Evolutionary conservation across 306 rosid genomes (phyloP).

Genomic region (Vigna hirtella): DNA sequence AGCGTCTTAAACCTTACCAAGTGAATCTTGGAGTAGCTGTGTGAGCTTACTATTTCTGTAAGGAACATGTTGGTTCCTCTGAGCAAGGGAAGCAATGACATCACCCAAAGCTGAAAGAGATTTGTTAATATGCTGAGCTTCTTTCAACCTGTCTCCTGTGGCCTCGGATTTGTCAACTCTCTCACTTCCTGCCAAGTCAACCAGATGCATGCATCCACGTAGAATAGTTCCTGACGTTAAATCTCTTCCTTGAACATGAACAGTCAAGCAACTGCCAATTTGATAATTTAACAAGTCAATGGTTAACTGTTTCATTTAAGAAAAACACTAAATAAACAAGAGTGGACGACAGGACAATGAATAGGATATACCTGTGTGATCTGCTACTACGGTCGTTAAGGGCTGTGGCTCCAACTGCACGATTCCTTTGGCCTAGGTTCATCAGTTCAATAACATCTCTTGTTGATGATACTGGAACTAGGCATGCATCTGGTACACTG

Average conservation of each 20-base stretch:
- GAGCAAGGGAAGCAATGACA: conserved; percentile 96
- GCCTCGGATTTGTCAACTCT: conserved; percentile 98
- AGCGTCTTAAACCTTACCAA: conserved; percentile 63
- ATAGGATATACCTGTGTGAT: conserved; percentile 77
- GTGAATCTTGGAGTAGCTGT: conserved; percentile 95
- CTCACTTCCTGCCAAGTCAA: conserved; percentile 97
- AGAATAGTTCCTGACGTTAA: conserved; percentile 79
- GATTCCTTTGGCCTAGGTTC: conserved; percentile 93
- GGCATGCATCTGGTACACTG: conserved; percentile 91
- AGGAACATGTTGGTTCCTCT: conserved; percentile 92
- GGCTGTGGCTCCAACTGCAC: conserved; percentile 96
- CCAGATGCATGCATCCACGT: conserved; percentile 97
- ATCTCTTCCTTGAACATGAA: conserved; percentile 97
- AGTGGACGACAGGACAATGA: background rate
- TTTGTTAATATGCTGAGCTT: conserved; percentile 93
- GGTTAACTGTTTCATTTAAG: conserved; percentile 29
- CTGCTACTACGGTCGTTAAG: conserved; percentile 97
- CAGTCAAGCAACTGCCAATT: conserved; percentile 91
- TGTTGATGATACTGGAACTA: conserved; percentile 79
- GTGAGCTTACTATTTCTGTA: conserved; percentile 98
- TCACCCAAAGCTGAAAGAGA: conserved; percentile 98
- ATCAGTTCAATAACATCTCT: conserved; percentile 87
- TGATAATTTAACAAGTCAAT: conserved; percentile 43
- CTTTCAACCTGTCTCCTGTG: conserved; percentile 93
- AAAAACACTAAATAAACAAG: conserved; percentile 22